These are phyloP conservation scores for Circinella umbellata DNA, from an alignment of 371 early-diverging fungal species.

Conservation along the genomic window DNA sequence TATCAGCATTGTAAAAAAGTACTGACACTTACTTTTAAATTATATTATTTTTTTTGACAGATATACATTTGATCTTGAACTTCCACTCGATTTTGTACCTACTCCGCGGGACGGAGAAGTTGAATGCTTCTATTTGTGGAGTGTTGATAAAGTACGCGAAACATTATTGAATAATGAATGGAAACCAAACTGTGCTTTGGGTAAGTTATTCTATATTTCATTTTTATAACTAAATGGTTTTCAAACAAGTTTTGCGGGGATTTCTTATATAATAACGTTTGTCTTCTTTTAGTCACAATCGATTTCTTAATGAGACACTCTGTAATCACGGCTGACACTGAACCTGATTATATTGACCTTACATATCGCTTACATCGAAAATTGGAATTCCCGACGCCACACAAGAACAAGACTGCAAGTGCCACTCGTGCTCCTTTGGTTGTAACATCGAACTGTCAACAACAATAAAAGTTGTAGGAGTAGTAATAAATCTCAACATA, in stretches of 20 bases:
- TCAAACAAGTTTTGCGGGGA: too few species aligned
- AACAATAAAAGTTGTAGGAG: neutral
- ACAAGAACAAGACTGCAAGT: neutral
- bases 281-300: slow-evolving; percentile 54
- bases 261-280: neutral
- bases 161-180: slow-evolving; percentile 70
- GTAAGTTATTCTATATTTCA: neutral
- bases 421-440: slow-evolving; percentile 10
- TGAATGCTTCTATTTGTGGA: slow-evolving; percentile 77
- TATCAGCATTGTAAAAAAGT: neutral
- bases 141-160: slow-evolving; percentile 67
- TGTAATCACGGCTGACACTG: slow-evolving; percentile 75
- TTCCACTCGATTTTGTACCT: slow-evolving; percentile 69
- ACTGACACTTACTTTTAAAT: too few species aligned
- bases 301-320: slow-evolving; percentile 88
- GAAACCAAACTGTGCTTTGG: slow-evolving; percentile 85
- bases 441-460: slow-evolving; percentile 7
- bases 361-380: slow-evolving; percentile 65
- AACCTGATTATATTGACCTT: slow-evolving; percentile 80
- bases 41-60: slow-evolving; percentile 26
- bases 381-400: slow-evolving; percentile 74
- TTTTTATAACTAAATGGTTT: too few species aligned
- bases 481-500: neutral
- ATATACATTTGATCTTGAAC: slow-evolving; percentile 84
- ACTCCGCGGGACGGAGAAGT: slow-evolving; percentile 92